Evolutionary conservation across 2,329 filamentous ascomycete species (phyloP), one percentile per base, ranked within the genome.

Genomic region (Xylariaceae sp.): DNA sequence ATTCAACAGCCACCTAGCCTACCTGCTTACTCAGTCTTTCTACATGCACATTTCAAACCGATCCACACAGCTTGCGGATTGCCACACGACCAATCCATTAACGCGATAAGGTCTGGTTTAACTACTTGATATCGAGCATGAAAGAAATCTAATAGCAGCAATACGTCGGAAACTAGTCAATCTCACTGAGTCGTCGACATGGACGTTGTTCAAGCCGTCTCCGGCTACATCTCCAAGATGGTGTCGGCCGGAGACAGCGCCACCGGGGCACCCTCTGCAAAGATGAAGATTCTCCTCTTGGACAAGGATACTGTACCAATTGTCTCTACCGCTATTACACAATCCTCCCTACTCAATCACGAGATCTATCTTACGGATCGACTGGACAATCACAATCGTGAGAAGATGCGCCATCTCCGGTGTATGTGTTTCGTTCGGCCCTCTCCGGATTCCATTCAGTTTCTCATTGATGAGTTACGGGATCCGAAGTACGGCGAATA

Each of bases 401-500:
- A 99, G 77, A 97, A 96, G 81, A 98, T 99, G 95, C 89, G 95
- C 60, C 95, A 99, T 78, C 81, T 99, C 50, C 87, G 92, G 50
- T 99, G 95, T 73, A 78, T 98, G 23, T 97, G 92, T 71, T 93
- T 99, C 65, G 84, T 99, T 46, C 88, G 96, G 41, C 95, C 95
- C 7, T 96, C 93, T 0, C 84, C 93, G 12, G 91, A 96, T 65
- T 96, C 93, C 4, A 92, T 98, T 70, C 93, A 99, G 71, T 85
- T 90, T 60, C 83, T 99, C 50, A 93, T 99, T 65, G 95, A 99
- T 70, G 95, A 99, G 77, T 82, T 99, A 53, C 85, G 95, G 58
- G 93, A 98, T 48, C 96, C 95, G 3, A 97, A 93, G 72, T 99
- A 99, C 67, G 93, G 95, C 63, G 95, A 99, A 77, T 99, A 99